Conservation (phyloP, 305 asterid genomes). For the Fraxinus albicans region DNA sequence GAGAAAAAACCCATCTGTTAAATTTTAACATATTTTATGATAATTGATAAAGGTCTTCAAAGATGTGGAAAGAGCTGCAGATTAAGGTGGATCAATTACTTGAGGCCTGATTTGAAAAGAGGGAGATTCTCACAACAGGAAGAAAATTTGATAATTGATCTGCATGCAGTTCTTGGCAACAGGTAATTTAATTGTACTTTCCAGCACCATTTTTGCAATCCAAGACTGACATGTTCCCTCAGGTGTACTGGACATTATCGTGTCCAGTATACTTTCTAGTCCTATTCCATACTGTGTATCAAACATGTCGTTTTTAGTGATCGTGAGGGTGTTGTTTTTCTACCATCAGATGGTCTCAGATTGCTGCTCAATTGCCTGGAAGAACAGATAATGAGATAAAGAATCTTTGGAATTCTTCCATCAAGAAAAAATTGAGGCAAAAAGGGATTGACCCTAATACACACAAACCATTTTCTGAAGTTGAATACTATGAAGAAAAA, state of each 20-base stretch:
- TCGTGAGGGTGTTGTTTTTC: neutral
- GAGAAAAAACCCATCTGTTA: neutral
- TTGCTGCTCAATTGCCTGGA: conserved; percentile 85
- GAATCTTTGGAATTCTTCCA: conserved; percentile 93
- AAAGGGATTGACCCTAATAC: conserved; percentile 88
- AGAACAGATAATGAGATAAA: conserved; percentile 94
- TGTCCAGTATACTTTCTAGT: neutral
- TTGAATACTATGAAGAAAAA: conserved; percentile 36
- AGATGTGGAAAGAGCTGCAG: conserved; percentile 95
- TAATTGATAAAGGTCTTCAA: conserved; percentile 52
- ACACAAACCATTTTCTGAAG: conserved; percentile 65
- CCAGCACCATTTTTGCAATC: neutral
- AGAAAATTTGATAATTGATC: conserved; percentile 67
- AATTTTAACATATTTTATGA: neutral
- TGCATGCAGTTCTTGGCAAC: conserved; percentile 85
- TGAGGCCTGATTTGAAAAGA: conserved; percentile 83
- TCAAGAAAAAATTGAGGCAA: conserved; percentile 85
- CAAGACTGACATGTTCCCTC: neutral
- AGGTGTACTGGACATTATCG: neutral
- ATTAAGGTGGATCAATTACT: conserved; percentile 77
- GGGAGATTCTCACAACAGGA: conserved; percentile 81
- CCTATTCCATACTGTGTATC: neutral
- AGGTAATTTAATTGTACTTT: conserved; percentile 21
- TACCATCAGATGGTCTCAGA: conserved; percentile 79
- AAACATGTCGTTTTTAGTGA: neutral